These are phyloP conservation scores for Cladosporium halotolerans DNA, from an alignment of 2,329 filamentous ascomycete species.

Conservation along the genomic window DNA sequence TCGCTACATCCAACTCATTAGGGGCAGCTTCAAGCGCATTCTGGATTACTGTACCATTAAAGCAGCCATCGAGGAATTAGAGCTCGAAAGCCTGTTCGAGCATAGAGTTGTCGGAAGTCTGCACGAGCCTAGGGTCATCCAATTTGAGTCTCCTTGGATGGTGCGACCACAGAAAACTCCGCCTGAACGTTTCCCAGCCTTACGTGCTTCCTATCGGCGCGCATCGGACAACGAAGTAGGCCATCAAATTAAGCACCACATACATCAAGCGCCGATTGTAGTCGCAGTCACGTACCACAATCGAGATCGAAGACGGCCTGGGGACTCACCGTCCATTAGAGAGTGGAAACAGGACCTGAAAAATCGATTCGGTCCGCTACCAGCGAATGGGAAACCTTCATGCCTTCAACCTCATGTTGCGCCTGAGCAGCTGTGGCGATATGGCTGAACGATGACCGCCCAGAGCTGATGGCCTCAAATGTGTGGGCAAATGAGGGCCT, in stretches of 20 bases:
- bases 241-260: neutral
- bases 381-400: neutral
- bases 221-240: neutral
- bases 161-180: neutral
- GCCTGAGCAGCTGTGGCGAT: neutral
- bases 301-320: neutral
- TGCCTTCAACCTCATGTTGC: conserved; percentile 1
- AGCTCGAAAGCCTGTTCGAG: neutral
- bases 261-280: neutral
- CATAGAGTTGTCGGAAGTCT: no score
- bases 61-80: neutral
- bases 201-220: neutral
- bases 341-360: neutral
- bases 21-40: neutral
- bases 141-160: conserved; percentile 1
- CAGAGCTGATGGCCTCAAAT: no score
- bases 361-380: neutral
- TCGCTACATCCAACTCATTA: neutral
- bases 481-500: no score
- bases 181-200: neutral
- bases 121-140: neutral
- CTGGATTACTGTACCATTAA: neutral
- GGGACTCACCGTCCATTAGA: neutral
- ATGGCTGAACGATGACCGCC: neutral
- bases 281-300: neutral